phyloP scores from a whole-genome alignment of 2,329 filamentous ascomycete genomes.

The Ceratocystis ficicola region DNA sequence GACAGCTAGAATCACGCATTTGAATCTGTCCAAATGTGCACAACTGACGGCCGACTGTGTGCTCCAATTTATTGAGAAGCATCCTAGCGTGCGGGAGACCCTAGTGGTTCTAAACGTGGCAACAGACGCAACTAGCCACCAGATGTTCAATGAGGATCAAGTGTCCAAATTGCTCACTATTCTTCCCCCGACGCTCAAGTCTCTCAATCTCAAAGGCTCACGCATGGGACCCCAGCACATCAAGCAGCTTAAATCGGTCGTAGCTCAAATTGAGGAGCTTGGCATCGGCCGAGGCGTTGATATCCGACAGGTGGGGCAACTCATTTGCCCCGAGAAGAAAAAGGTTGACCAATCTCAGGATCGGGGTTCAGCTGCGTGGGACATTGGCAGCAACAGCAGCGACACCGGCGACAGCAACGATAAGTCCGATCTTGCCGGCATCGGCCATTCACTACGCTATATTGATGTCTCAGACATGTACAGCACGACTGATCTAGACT shows the following conservation, averaged over 20 bases:
- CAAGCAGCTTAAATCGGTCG: conserved; percentile 37
- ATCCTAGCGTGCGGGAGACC: conserved; percentile 52
- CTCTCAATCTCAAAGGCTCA: conserved; percentile 64
- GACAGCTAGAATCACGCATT: conserved; percentile 61
- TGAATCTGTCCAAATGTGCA: conserved; percentile 67
- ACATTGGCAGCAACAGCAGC: background rate
- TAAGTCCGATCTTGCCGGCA: conserved; percentile 24
- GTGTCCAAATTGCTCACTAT: conserved; percentile 52
- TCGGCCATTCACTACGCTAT: conserved; percentile 54
- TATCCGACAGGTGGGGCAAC: conserved; percentile 50
- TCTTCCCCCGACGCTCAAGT: conserved; percentile 55
- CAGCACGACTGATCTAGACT: conserved; percentile 35
- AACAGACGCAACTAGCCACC: conserved; percentile 58
- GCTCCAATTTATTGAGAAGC: conserved; percentile 56
- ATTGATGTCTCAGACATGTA: conserved; percentile 57
- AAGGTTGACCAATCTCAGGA: conserved; percentile 63
- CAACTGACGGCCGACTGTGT: conserved; percentile 53
- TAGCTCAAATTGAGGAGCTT: conserved; percentile 47
- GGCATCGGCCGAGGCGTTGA: conserved; percentile 57
- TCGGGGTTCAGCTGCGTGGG: conserved; percentile 39
- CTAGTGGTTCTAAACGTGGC: conserved; percentile 63
- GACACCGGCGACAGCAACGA: conserved; percentile 37
- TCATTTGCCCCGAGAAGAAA: conserved; percentile 49
- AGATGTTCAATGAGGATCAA: conserved; percentile 55
- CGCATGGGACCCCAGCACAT: conserved; percentile 55